Evolutionary conservation across 768 basidiomycete genomes (phyloP).

Genomic region (Thelephora aurantiotincta): DNA sequence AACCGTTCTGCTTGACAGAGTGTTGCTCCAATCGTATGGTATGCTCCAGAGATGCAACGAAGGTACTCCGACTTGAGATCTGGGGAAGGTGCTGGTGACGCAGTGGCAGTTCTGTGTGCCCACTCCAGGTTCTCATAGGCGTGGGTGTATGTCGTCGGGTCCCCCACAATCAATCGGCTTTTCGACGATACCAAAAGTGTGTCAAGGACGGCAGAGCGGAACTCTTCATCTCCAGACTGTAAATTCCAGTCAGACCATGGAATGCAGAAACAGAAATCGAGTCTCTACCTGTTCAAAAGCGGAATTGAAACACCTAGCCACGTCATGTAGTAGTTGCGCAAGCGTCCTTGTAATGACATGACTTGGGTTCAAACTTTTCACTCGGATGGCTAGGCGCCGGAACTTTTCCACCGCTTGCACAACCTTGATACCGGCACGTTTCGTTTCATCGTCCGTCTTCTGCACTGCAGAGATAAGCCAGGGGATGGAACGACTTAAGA

Average conservation of each 20-base stretch:
- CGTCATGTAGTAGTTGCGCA: too few relatives aligned
- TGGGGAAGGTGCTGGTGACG: background rate
- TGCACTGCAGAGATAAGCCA: conserved; percentile 3
- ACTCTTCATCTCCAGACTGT: conserved; percentile 19
- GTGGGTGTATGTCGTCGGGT: conserved; percentile 31
- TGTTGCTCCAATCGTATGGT: conserved; percentile 54
- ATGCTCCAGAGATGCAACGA: conserved; percentile 59
- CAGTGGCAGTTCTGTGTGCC: conserved; percentile 17
- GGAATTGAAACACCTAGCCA: too few relatives aligned
- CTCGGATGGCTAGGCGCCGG: conserved; percentile 32
- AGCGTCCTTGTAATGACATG: too few relatives aligned
- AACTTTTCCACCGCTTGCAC: conserved; percentile 47
- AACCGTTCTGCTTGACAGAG: conserved; percentile 52
- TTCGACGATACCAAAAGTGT: conserved; percentile 41
- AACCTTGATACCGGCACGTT: conserved; percentile 33
- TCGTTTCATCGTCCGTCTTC: conserved; percentile 19
- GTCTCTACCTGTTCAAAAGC: too few relatives aligned
- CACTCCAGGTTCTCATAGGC: conserved; percentile 33
- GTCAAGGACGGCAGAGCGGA: conserved; percentile 34
- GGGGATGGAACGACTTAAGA: conserved; percentile 3
- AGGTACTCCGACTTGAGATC: conserved; percentile 30
- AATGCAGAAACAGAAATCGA: background rate
- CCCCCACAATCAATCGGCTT: conserved; percentile 21
- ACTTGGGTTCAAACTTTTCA: too few relatives aligned
- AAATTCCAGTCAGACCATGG: background rate